A percentile compares a stretch with the other conserved stretches of the same genome.
phyloP scores from a whole-genome alignment of 345 rosid genomes.

The Cochlearia excelsa region DNA sequence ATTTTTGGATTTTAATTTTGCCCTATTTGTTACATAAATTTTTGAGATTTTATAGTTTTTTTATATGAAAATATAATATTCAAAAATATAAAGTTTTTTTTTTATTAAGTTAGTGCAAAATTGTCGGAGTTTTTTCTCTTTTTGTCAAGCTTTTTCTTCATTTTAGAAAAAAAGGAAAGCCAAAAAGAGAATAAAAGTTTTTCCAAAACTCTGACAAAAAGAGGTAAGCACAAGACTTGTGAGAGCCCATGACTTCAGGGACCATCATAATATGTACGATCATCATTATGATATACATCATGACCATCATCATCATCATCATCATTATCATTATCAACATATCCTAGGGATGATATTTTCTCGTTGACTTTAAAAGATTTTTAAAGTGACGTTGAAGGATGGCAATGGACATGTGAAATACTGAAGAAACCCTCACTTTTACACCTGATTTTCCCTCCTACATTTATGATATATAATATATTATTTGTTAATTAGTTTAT shows the following conservation, averaged over 20 bases:
- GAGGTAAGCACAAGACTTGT: conserved; percentile 8
- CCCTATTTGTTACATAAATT: no score
- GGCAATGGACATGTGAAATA: conserved; percentile 31
- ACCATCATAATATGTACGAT: conserved; percentile 25
- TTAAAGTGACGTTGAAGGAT: conserved; percentile 32
- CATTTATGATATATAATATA: conserved; percentile 18
- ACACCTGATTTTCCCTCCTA: conserved; percentile 26
- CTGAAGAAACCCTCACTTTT: conserved; percentile 34
- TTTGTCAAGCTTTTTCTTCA: not conserved
- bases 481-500: not conserved
- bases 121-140: no score
- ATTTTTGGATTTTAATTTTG: no score
- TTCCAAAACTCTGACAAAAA: conserved; percentile 15
- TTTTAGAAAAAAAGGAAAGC: conserved; percentile 14
- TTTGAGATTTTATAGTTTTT: no score
- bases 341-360: conserved; percentile 32
- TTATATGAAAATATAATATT: no score
- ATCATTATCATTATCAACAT: conserved; percentile 1
- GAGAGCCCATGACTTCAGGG: conserved; percentile 29
- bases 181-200: conserved; percentile 23
- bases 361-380: conserved; percentile 33
- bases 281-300: conserved; percentile 19
- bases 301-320: conserved; percentile 20
- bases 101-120: no score
- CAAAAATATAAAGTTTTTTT: no score